Evolutionary conservation across 164 flowering plant species (phyloP).

Genomic region (Stephania cephalantha): DNA sequence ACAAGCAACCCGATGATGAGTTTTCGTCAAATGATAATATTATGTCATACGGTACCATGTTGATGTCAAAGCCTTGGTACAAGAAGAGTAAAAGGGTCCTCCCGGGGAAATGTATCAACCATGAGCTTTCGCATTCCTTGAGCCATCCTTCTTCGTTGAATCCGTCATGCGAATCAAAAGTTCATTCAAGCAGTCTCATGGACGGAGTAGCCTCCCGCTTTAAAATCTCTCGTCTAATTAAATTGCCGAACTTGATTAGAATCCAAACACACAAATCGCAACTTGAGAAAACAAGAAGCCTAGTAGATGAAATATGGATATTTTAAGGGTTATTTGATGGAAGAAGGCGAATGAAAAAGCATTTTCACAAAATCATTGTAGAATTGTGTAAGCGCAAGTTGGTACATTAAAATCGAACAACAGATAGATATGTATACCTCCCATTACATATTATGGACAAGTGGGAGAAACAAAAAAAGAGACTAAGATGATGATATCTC

Average conservation of each 20-base stretch:
- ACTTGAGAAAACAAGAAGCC: too few relatives aligned
- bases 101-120: constrained; percentile 70
- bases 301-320: too few relatives aligned
- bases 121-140: constrained; percentile 72
- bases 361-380: too few relatives aligned
- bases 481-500: too few relatives aligned
- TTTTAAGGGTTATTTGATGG: too few relatives aligned
- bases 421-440: too few relatives aligned
- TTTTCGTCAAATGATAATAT: neutral
- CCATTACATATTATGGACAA: too few relatives aligned
- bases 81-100: constrained; percentile 89
- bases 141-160: constrained; percentile 80
- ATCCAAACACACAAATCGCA: too few relatives aligned
- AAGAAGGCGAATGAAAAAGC: too few relatives aligned
- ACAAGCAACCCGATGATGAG: neutral
- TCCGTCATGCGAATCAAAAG: constrained; percentile 89
- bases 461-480: too few relatives aligned
- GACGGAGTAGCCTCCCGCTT: constrained; percentile 84
- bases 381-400: neutral
- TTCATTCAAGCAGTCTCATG: constrained; percentile 89
- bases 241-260: constrained; percentile 9
- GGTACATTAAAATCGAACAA: too few relatives aligned
- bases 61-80: constrained; percentile 88
- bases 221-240: constrained; percentile 76
- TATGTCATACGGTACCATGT: constrained; percentile 47